A percentile compares a stretch with the other conserved stretches of the same genome.
phyloP scores from a whole-genome alignment of 2,329 filamentous ascomycete species.

The Paraphoma chrysanthemicola region DNA sequence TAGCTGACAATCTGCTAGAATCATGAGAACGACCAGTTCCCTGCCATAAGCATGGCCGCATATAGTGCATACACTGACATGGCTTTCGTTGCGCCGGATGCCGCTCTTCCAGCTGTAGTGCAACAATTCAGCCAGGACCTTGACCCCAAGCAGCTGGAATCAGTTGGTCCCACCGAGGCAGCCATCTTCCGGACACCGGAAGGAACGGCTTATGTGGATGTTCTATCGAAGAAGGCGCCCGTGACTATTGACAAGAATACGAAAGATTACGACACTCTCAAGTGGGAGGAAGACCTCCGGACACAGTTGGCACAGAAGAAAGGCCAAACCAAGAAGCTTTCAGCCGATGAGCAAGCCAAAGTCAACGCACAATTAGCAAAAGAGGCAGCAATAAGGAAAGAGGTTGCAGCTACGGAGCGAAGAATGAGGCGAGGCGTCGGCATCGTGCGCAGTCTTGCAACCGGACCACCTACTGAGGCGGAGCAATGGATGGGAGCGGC shows the following conservation, averaged over 20 bases:
- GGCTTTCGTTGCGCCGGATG: constrained; percentile 88
- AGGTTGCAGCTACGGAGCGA: constrained; percentile 73
- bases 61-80: constrained; percentile 88
- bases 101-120: constrained; percentile 78
- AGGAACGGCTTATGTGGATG: constrained; percentile 87
- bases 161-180: constrained; percentile 84
- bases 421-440: constrained; percentile 83
- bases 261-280: constrained; percentile 94
- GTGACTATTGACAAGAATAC: constrained; percentile 82
- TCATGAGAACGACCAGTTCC: constrained; percentile 29
- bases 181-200: constrained; percentile 92
- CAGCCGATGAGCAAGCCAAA: constrained; percentile 85
- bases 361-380: constrained; percentile 90
- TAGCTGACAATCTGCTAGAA: constrained; percentile 16
- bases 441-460: constrained; percentile 81
- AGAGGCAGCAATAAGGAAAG: constrained; percentile 77
- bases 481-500: constrained; percentile 87
- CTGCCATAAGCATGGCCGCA: constrained; percentile 69
- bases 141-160: constrained; percentile 70
- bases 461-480: constrained; percentile 87
- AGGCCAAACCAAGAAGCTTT: constrained; percentile 88
- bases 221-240: constrained; percentile 81
- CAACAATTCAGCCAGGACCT: constrained; percentile 77
- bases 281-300: constrained; percentile 95
- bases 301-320: constrained; percentile 91